Evolutionary conservation across 805 yeast genomes (phyloP).

Genomic region (Wickerhamiella shivajii): DNA sequence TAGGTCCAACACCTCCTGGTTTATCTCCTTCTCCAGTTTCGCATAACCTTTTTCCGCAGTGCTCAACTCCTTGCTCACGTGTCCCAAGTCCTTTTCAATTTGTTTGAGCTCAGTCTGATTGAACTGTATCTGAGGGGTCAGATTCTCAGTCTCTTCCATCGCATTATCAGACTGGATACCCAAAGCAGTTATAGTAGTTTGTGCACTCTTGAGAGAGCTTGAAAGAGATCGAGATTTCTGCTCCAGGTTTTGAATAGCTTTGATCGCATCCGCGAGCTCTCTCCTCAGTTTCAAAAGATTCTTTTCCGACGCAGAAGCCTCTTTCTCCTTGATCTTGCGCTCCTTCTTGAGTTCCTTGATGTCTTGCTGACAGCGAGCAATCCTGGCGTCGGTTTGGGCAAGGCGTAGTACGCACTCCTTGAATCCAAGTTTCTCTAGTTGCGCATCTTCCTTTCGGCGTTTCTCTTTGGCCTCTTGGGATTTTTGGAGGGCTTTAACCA

Average conservation of each 20-base stretch:
- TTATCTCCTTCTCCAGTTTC: too few species aligned
- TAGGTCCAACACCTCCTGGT: too few species aligned
- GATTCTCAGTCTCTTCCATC: neutral
- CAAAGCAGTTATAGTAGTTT: neutral
- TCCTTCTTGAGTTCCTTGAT: neutral
- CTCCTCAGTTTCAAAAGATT: slow-evolving; percentile 11
- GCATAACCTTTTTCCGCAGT: neutral
- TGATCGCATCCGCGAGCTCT: slow-evolving; percentile 7
- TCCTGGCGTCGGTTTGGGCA: slow-evolving; percentile 1
- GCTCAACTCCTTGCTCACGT: slow-evolving; percentile 19
- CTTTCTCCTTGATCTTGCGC: neutral
- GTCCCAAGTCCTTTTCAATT: slow-evolving; percentile 11
- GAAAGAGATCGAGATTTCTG: neutral
- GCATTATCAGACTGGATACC: neutral
- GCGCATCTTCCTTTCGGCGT: neutral
- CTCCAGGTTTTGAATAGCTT: slow-evolving; percentile 1
- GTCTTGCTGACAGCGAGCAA: neutral
- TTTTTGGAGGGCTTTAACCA: neutral
- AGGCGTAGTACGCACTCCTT: slow-evolving; percentile 1
- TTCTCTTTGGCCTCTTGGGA: neutral
- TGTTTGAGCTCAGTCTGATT: slow-evolving; percentile 10
- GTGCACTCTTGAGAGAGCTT: neutral
- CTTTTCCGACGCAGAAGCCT: slow-evolving; percentile 7
- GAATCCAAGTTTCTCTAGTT: neutral
- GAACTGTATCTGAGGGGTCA: slow-evolving; percentile 2